phyloP scores from a whole-genome alignment of 2,329 filamentous ascomycete genomes.

The Diaporthe ampelina region DNA sequence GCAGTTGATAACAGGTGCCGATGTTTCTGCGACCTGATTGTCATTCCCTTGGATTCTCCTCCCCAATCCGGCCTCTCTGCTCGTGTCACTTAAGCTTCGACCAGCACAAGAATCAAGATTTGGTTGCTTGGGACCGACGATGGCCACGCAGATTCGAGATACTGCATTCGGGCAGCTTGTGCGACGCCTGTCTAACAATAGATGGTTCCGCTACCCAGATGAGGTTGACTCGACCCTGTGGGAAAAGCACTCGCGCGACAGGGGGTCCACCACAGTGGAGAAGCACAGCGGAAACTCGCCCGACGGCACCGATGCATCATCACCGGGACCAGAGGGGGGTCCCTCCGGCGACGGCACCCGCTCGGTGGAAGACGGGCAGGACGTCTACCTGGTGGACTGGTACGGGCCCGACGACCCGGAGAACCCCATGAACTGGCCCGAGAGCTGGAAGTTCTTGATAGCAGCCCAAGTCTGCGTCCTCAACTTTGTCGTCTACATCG shows the following conservation, averaged over 20 bases:
- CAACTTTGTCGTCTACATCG: conserved; percentile 27
- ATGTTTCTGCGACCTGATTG: background rate
- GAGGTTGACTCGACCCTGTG: conserved; percentile 7
- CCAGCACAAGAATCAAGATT: background rate
- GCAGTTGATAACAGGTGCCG: background rate
- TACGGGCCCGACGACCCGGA: background rate
- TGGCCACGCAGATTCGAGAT: conserved; percentile 26
- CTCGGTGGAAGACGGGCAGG: background rate
- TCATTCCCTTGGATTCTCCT: background rate
- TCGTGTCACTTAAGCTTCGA: background rate
- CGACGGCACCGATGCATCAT: background rate
- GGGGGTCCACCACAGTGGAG: background rate
- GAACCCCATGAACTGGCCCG: background rate
- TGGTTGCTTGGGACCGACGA: background rate
- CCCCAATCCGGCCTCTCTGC: background rate
- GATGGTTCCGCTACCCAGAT: background rate
- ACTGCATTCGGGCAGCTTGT: conserved; percentile 2
- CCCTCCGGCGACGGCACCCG: too few species aligned
- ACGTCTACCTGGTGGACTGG: conserved; percentile 9
- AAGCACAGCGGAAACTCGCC: background rate
- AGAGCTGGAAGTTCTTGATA: background rate
- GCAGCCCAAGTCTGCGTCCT: background rate
- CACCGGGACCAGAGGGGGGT: background rate
- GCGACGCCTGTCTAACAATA: conserved; percentile 1
- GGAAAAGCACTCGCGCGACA: background rate